Percentiles rank a stretch among this genome's conserved stretches.
Evolutionary conservation across 2,329 filamentous ascomycete species (phyloP).

Genomic region (Talaromyces rugulosus): DNA sequence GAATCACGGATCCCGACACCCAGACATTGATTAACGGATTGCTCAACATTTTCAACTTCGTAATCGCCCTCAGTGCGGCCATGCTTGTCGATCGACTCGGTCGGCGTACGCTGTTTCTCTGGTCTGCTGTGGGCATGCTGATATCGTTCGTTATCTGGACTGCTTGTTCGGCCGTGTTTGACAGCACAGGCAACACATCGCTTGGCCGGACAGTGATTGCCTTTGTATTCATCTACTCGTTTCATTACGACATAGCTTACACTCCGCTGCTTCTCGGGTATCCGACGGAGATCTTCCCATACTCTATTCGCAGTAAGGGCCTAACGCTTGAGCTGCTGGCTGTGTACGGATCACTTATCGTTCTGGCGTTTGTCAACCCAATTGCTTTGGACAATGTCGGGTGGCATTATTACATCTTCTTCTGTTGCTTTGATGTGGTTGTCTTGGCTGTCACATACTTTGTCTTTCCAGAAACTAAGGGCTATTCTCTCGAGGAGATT

Average conservation of each 20-base stretch:
- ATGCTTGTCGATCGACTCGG: neutral
- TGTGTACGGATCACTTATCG: constrained; percentile 23
- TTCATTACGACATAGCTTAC: constrained; percentile 21
- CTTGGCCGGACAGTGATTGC: constrained; percentile 11
- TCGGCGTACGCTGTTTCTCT: neutral
- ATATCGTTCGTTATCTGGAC: constrained; percentile 13
- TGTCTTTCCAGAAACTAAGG: constrained; percentile 54
- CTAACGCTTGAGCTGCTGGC: constrained; percentile 37
- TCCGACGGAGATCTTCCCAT: constrained; percentile 50
- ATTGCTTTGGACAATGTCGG: neutral
- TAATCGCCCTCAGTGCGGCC: neutral
- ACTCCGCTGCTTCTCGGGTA: constrained; percentile 46
- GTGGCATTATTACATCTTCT: constrained; percentile 52
- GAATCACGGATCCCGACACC: constrained; percentile 32
- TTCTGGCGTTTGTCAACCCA: constrained; percentile 26
- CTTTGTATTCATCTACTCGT: constrained; percentile 7
- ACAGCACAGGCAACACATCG: constrained; percentile 3
- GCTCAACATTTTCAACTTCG: constrained; percentile 22
- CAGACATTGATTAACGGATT: constrained; percentile 39
- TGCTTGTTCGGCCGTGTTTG: constrained; percentile 15
- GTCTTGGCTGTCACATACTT: constrained; percentile 49
- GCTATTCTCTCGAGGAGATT: constrained; percentile 50
- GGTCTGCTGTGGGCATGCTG: neutral
- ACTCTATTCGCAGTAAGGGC: constrained; percentile 52
- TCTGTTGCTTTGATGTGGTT: constrained; percentile 43